Evolutionary conservation across 2,329 filamentous ascomycete genomes (phyloP).

Genomic region (Colletotrichum destructivum): DNA sequence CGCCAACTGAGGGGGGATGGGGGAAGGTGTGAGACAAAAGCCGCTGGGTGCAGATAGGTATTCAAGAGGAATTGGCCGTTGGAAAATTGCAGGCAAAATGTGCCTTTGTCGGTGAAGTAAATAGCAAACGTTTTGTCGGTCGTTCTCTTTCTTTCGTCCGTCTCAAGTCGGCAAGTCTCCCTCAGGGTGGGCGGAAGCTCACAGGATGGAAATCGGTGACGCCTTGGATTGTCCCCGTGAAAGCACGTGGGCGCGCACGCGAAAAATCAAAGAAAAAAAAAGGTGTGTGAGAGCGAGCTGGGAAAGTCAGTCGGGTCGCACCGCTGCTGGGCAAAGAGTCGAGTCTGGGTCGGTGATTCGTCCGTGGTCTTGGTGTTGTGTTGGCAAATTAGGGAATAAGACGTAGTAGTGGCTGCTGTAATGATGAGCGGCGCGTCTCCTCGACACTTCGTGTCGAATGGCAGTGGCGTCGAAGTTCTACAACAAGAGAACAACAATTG

Average conservation of each 20-base stretch:
- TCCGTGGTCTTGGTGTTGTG: constrained; percentile 2
- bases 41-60: background rate
- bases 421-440: constrained; percentile 5
- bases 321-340: constrained; percentile 7
- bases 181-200: constrained; percentile 10
- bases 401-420: background rate
- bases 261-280: background rate
- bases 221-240: background rate
- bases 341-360: constrained; percentile 33
- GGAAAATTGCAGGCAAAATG: background rate
- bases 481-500: constrained; percentile 4
- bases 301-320: constrained; percentile 17
- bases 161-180: background rate
- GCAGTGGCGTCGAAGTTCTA: background rate
- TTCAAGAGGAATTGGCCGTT: constrained; percentile 11
- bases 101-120: background rate
- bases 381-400: constrained; percentile 26
- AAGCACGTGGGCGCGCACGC: constrained; percentile 19
- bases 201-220: constrained; percentile 28
- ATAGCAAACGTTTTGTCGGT: background rate
- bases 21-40: constrained; percentile 22
- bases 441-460: constrained; percentile 23
- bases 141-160: constrained; percentile 7
- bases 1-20: constrained; percentile 27
- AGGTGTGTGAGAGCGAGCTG: constrained; percentile 16